Conservation (phyloP, 345 rosid species). For the Camelina laxa region DNA sequence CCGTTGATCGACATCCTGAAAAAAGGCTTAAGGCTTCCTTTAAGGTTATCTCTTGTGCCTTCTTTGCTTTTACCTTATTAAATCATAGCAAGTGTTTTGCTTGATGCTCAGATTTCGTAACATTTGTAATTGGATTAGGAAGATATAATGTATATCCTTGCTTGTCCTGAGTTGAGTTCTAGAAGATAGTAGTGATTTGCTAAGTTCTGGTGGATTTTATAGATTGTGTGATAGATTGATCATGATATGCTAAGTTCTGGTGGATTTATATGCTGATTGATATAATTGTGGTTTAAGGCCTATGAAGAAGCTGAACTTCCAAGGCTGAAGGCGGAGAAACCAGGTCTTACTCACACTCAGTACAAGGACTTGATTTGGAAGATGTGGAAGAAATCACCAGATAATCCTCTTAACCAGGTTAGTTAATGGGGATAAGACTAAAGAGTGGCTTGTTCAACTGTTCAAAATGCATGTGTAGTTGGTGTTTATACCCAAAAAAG, state of each 20-base stretch:
- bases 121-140: background rate
- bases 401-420: slow-evolving; percentile 97
- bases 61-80: background rate
- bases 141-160: background rate
- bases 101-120: background rate
- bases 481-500: background rate
- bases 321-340: slow-evolving; percentile 87
- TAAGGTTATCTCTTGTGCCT: slow-evolving; percentile 58
- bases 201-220: background rate
- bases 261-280: slow-evolving; percentile 18
- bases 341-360: slow-evolving; percentile 94
- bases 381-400: slow-evolving; percentile 98
- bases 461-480: background rate
- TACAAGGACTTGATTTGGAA: slow-evolving; percentile 99
- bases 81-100: background rate
- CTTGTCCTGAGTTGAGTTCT: background rate
- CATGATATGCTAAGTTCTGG: background rate
- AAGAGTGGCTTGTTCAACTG: background rate
- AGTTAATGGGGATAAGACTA: background rate
- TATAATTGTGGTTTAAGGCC: slow-evolving; percentile 53
- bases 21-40: slow-evolving; percentile 90
- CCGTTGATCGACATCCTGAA: slow-evolving; percentile 84
- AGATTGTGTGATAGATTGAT: background rate
- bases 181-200: background rate
- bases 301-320: slow-evolving; percentile 97